These are phyloP conservation scores for Xerocomellus intermedius DNA, from an alignment of 768 basidiomycete species.

Conservation along the genomic window DNA sequence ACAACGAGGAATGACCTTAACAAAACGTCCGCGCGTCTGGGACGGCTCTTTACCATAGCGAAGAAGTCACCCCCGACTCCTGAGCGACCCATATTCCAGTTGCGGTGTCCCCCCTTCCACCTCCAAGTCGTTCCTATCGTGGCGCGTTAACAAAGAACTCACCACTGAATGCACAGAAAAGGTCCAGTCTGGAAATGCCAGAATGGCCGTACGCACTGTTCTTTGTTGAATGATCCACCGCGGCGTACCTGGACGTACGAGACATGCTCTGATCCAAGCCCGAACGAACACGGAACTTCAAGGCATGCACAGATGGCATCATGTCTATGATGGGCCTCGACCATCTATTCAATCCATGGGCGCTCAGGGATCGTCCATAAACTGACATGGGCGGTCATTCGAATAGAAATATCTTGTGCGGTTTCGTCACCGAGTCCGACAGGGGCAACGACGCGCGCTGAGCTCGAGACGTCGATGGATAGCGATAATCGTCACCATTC, in stretches of 20 bases:
- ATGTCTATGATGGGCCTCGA: neutral
- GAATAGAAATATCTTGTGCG: neutral
- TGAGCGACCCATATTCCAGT: neutral
- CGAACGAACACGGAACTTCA: neutral
- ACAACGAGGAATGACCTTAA: neutral
- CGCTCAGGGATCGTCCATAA: neutral
- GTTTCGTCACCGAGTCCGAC: neutral
- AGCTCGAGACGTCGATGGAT: neutral
- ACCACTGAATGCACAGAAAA: neutral
- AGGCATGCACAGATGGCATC: neutral
- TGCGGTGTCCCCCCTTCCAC: constrained; percentile 11
- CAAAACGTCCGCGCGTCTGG: neutral
- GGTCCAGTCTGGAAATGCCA: constrained; percentile 2
- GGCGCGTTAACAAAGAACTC: neutral
- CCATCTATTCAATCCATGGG: neutral
- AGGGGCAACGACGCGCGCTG: neutral
- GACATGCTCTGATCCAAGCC: neutral
- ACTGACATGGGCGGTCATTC: neutral
- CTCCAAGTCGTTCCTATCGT: neutral
- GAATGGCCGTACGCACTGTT: neutral
- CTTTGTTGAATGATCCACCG: neutral
- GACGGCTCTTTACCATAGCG: constrained; percentile 6
- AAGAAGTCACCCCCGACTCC: neutral
- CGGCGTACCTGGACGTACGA: neutral
- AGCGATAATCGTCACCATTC: neutral